These are phyloP conservation scores for Ettlia oleoabundans DNA, from an alignment of 139 green algal species.

Conservation along the genomic window DNA sequence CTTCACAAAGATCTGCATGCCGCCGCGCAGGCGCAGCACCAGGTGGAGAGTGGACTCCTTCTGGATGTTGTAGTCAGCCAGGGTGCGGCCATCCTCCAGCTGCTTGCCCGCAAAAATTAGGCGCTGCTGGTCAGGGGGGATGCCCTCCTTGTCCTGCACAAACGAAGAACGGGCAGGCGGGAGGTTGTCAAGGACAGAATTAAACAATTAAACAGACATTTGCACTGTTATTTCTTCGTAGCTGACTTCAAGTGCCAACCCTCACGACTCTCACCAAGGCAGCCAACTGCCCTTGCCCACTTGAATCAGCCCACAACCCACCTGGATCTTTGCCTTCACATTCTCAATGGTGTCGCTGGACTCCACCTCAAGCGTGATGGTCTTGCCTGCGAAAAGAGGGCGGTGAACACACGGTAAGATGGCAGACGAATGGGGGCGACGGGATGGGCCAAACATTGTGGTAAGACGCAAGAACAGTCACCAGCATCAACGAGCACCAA, in stretches of 20 bases:
- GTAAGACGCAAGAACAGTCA: too few species aligned
- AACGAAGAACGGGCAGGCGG: not conserved
- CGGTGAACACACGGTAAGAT: constrained; percentile 50
- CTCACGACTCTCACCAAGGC: not conserved
- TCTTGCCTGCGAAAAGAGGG: constrained; percentile 54
- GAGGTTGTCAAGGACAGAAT: not conserved
- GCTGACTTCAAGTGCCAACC: too few species aligned
- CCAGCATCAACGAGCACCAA: too few species aligned
- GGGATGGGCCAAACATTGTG: too few species aligned
- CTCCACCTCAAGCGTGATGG: constrained; percentile 81
- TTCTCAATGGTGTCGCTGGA: constrained; percentile 86
- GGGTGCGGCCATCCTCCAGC: constrained; percentile 96
- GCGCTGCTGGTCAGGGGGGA: constrained; percentile 93
- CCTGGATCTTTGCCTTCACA: constrained; percentile 93
- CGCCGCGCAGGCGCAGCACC: constrained; percentile 55
- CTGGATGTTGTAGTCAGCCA: constrained; percentile 97
- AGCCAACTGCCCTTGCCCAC: constrained; percentile 46
- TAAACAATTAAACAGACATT: too few species aligned
- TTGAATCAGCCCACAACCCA: constrained; percentile 58
- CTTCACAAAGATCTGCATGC: constrained; percentile 86
- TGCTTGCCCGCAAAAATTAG: constrained; percentile 99
- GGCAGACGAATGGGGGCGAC: too few species aligned
- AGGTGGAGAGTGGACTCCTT: constrained; percentile 77
- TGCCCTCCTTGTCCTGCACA: not conserved
- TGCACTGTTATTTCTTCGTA: too few species aligned